phyloP scores from a whole-genome alignment of 1,284 basidiomycete species.

The Irpex sp. region DNA sequence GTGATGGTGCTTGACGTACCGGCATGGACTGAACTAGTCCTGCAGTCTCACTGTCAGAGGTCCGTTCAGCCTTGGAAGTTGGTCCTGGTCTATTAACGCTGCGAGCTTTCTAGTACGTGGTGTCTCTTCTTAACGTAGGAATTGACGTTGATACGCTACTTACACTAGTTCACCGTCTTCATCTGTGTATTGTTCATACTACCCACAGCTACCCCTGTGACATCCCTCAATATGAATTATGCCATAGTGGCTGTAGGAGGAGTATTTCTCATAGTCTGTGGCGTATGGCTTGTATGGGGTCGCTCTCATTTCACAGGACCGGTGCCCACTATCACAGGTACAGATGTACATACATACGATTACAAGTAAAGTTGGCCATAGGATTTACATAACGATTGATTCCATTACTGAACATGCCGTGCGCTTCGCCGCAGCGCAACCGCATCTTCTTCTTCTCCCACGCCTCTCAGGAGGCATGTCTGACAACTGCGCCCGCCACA shows the following conservation, averaged over 20 bases:
- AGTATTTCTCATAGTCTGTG: slow-evolving; percentile 36
- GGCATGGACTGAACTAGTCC: not conserved
- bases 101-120: slow-evolving; percentile 40
- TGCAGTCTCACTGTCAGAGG: slow-evolving; percentile 43
- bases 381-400: slow-evolving; percentile 18
- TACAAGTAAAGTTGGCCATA: not conserved
- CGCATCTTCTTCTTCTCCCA: too few relatives aligned
- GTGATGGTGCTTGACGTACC: not conserved
- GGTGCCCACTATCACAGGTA: slow-evolving; percentile 14
- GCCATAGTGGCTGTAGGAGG: slow-evolving; percentile 49
- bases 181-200: slow-evolving; percentile 57
- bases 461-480: slow-evolving; percentile 14
- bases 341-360: not conserved
- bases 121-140: not conserved
- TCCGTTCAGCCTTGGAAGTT: slow-evolving; percentile 51
- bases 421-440: too few relatives aligned
- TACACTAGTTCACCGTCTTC: slow-evolving; percentile 46
- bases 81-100: slow-evolving; percentile 51
- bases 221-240: slow-evolving; percentile 63
- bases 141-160: not conserved
- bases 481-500: slow-evolving; percentile 29
- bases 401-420: slow-evolving; percentile 37
- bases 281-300: slow-evolving; percentile 41
- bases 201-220: slow-evolving; percentile 58
- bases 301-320: slow-evolving; percentile 28